phyloP scores from a whole-genome alignment of 2,329 filamentous ascomycete species.

The Pyrenochaeta sp. region DNA sequence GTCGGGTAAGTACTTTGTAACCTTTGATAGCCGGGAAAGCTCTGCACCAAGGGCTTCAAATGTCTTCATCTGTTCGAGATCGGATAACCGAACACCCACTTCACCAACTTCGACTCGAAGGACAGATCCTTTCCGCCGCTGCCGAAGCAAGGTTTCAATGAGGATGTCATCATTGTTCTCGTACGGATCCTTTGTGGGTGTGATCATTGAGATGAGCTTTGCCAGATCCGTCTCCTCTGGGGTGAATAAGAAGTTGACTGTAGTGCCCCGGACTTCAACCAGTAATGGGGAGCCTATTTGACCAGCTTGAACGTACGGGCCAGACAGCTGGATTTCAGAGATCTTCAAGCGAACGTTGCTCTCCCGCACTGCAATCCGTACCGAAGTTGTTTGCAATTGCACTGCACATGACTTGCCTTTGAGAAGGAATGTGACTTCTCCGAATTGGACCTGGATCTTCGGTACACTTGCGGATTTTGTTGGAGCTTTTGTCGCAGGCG shows the following conservation, averaged over 20 bases:
- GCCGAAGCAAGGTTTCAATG: conserved; percentile 86
- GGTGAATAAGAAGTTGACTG: conserved; percentile 71
- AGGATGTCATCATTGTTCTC: conserved; percentile 92
- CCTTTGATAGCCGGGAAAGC: conserved; percentile 79
- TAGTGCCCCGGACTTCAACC: conserved; percentile 70
- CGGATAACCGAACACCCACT: conserved; percentile 68
- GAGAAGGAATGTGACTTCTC: conserved; percentile 78
- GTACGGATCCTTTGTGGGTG: conserved; percentile 89
- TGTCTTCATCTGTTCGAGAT: conserved; percentile 69
- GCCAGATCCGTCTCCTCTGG: conserved; percentile 84
- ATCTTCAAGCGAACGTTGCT: conserved; percentile 76
- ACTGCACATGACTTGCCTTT: conserved; percentile 79
- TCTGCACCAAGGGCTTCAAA: conserved; percentile 79
- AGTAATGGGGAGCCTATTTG: conserved; percentile 66
- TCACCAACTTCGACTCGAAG: conserved; percentile 73
- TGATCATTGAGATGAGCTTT: conserved; percentile 82
- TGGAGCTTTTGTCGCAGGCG: conserved; percentile 23
- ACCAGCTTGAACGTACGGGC: conserved; percentile 68
- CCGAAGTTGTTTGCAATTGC: conserved; percentile 76
- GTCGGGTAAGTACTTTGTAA: conserved; percentile 93
- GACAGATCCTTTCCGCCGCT: conserved; percentile 85
- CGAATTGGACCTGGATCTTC: conserved; percentile 80
- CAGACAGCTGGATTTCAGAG: conserved; percentile 75
- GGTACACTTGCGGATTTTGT: conserved; percentile 26
- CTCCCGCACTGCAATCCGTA: conserved; percentile 80